These are phyloP conservation scores for Musa itinerans DNA, from an alignment of 176 grass and related monocot species.

Conservation along the genomic window DNA sequence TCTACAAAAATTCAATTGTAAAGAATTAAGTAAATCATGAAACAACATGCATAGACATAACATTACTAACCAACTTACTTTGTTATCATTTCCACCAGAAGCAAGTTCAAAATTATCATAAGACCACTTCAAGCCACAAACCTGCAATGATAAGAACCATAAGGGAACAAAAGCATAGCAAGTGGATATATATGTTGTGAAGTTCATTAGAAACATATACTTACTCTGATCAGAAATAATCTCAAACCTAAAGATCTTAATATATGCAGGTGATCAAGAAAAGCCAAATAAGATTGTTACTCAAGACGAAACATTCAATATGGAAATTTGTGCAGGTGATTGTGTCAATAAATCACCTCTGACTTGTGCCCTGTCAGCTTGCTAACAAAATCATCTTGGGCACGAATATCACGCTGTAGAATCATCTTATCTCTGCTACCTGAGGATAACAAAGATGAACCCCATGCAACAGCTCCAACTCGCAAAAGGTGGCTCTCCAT, in stretches of 20 bases:
- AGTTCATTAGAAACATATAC: not conserved
- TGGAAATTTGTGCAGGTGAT: not conserved
- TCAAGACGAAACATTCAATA: not conserved
- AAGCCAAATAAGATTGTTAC: not conserved
- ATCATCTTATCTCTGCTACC: constrained; percentile 87
- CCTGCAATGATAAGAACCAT: constrained; percentile 29
- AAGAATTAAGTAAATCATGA: constrained; percentile 10
- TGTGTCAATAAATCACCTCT: constrained; percentile 44
- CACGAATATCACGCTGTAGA: constrained; percentile 80
- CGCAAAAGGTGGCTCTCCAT: constrained; percentile 83
- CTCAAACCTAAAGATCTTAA: not conserved
- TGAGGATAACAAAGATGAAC: constrained; percentile 81
- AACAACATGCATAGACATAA: not conserved
- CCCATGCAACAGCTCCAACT: constrained; percentile 94
- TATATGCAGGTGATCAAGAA: not conserved
- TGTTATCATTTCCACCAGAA: constrained; percentile 93
- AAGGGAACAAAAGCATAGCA: not conserved
- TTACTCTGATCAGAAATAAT: not conserved
- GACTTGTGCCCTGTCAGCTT: constrained; percentile 95
- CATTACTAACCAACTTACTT: constrained; percentile 36
- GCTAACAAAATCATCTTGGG: constrained; percentile 81
- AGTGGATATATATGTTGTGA: not conserved
- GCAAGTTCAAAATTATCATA: constrained; percentile 91
- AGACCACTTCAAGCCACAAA: constrained; percentile 96
- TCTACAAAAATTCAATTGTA: not conserved